Evolutionary conservation across 2,329 filamentous ascomycete genomes (phyloP).

Genomic region (Exophiala mesophila): DNA sequence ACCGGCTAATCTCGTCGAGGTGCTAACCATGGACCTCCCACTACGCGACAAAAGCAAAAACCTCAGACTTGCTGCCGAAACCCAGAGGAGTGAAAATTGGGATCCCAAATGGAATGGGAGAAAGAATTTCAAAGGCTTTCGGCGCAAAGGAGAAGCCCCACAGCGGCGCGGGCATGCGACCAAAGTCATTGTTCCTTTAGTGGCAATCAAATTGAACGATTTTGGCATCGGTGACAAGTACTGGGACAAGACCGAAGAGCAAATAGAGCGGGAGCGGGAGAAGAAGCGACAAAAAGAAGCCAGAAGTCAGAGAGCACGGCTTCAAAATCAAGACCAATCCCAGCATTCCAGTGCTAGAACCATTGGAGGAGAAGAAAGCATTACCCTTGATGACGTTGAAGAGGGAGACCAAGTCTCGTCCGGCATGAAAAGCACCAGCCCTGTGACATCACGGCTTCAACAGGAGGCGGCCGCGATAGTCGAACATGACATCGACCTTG

Average conservation of each 20-base stretch:
- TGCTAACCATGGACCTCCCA: constrained; percentile 69
- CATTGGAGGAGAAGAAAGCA: constrained; percentile 13
- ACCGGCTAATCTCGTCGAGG: constrained; percentile 59
- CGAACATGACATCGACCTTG: constrained; percentile 24
- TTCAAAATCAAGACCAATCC: constrained; percentile 23
- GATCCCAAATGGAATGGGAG: constrained; percentile 87
- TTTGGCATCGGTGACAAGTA: constrained; percentile 72
- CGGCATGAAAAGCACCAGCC: constrained; percentile 6
- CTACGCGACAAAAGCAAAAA: constrained; percentile 32
- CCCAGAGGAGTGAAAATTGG: constrained; percentile 61
- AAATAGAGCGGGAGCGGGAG: constrained; percentile 27
- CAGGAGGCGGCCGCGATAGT: constrained; percentile 25
- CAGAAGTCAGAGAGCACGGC: constrained; percentile 20
- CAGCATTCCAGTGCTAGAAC: constrained; percentile 20
- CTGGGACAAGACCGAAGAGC: constrained; percentile 50
- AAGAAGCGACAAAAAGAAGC: constrained; percentile 31
- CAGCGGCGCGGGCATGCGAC: constrained; percentile 28
- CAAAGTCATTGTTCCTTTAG: constrained; percentile 63
- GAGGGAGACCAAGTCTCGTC: background rate
- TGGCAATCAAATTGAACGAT: constrained; percentile 65
- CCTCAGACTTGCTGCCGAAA: constrained; percentile 21
- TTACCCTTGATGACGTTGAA: constrained; percentile 20
- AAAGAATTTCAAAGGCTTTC: constrained; percentile 93
- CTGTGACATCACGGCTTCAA: constrained; percentile 18
- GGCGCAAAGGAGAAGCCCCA: constrained; percentile 50